Evolutionary conservation across 257 asterid species (phyloP), one percentile per base, ranked within the genome.

Genomic region (Solanum dulcamara): DNA sequence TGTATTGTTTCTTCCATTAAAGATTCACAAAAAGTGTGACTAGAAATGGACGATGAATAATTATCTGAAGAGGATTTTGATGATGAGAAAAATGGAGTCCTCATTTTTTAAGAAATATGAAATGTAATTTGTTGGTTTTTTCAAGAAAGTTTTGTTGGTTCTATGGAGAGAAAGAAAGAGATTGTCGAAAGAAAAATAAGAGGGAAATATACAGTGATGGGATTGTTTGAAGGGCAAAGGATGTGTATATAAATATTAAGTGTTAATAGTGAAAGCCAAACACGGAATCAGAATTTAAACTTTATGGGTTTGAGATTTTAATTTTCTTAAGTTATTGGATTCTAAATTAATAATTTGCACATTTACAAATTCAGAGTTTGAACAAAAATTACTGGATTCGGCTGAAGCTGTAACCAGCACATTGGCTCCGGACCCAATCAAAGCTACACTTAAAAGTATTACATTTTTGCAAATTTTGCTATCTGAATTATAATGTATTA

Each of bases 1-100:
- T 44, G 60, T 44, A 75, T 75, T 75, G 82, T 75, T 75, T 75
- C 60, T 4, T 26, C 92, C 93, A 92, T 89, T 38, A 92, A 60
- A 1, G 92, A 59, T 8, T 92, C 92, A 13, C 91, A 91, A 86
- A 93, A 91, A 17, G 91, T 86, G 84, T 59, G 24, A 92, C 80
- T 80, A 87, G 5, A 55, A 67, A 24, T 62, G 9, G 62, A 6
- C 13, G 42, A 92, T 62, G 46, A 91, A 26, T 66, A 80, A 66
- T 77, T 81, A 24, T 26, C 82, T 7, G 89, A 75, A 10, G 96
- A 70, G 59, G 84, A 33, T 40, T 86, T 90, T 30, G 92, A 91
- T 11, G 86, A 42, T 33, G 84, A 86, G 28, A 81, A 55, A 35
- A 84, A 57, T 46, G 71, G 72, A 13, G 66, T 50, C 38, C 35